Percentiles rank a stretch among this genome's conserved stretches.
Evolutionary conservation across 106 monocot genomes (phyloP).

Genomic region (Dactylorhiza incarnata): DNA sequence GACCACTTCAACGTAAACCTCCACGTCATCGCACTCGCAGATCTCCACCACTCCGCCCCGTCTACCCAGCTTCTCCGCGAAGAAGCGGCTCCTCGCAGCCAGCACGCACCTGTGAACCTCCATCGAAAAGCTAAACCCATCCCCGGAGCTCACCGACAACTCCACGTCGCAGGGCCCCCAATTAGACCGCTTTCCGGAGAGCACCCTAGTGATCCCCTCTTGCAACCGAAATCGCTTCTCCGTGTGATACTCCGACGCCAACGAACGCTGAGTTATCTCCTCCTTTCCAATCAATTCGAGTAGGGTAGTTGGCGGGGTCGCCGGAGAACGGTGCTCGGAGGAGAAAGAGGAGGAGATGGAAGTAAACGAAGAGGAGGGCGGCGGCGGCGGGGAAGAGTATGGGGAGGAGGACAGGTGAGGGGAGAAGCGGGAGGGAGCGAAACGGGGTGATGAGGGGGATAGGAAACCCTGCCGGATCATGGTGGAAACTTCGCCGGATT

Average conservation of each 20-base stretch:
- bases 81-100: conserved; percentile 25
- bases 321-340: conserved; percentile 11
- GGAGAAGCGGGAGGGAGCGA: conserved; percentile 6
- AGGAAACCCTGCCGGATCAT: conserved; percentile 49
- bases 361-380: conserved; percentile 8
- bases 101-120: conserved; percentile 30
- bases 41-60: conserved; percentile 33
- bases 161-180: conserved; percentile 29
- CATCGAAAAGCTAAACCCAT: conserved; percentile 30
- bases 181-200: not conserved
- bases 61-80: conserved; percentile 24
- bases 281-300: conserved; percentile 3
- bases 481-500: conserved; percentile 35
- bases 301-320: conserved; percentile 1
- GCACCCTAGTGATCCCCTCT: conserved; percentile 19
- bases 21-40: conserved; percentile 56
- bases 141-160: conserved; percentile 24
- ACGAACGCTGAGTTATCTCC: not conserved
- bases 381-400: conserved; percentile 10
- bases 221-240: conserved; percentile 16
- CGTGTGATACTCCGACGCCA: not conserved
- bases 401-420: conserved; percentile 5
- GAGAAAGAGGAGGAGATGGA: not conserved
- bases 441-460: not conserved
- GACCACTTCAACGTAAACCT: conserved; percentile 53